Base-by-base conservation (phyloP, 805 yeast genomes). In the Zygosaccharomyces pseudorouxii region DNA sequence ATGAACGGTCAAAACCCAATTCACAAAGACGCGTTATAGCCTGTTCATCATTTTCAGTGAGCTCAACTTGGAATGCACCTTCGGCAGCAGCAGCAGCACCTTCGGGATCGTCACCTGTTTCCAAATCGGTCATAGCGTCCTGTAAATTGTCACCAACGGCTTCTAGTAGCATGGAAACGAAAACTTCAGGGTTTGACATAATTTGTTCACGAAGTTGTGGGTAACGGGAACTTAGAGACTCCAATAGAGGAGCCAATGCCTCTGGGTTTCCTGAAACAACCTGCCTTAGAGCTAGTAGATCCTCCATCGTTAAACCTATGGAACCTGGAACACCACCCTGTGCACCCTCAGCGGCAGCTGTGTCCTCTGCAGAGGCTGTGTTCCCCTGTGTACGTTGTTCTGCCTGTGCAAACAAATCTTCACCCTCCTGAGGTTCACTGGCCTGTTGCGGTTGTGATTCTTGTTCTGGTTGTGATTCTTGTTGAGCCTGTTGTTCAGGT, bases 1-100 rank as follows among this genome's bases (percentile, higher is more conserved):
- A 73, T 57, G 83, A 77, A 57, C 96, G 79, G 56, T 89, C 96
- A 61, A 93, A 93, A 0, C 99, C 99, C 55, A 93, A 76, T 68
- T 86, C 97, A 67, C 95, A 85, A 55, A 93, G 76, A 64, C 99
- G 80, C 54, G 77, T 76, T 55, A 93, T 87, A n/a, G 98, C 96
- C 52, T 77, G 87, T 63, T 86, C 84, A 63, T 93, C 99, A 58
- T 82, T 93, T 48, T 79, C 82, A 6, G 96, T 79, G 49, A 93
- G 78, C 56, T 77, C 77, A 18, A 82, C 71, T 33, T 67, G 71
- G 33, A 65, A 70, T 37, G 58, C 71, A 2, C 58, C 68, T 25
- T 70, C 73, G 20, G 65, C 70, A 12, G 48, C 63, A 37, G 60
- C 51, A 27, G 60, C 69, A 39, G 64, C 73, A 18, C 54, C 69